Conservation (phyloP, 2,329 filamentous ascomycete genomes). For the Ophiocordyceps unilateralis region DNA sequence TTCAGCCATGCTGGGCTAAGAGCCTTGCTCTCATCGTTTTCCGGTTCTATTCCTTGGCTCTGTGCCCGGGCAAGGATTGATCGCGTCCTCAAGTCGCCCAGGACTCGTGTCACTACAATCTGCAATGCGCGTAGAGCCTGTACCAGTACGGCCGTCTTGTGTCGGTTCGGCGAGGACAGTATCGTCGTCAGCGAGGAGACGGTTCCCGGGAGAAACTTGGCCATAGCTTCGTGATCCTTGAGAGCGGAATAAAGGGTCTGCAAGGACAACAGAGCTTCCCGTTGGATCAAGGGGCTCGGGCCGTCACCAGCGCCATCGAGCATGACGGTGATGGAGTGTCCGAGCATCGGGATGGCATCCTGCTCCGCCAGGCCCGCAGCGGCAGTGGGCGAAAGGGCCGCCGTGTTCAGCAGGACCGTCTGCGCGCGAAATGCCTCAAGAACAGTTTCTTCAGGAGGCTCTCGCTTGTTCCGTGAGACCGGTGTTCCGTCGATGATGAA, state of each 20-base stretch:
- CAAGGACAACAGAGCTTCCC: slow-evolving; percentile 50
- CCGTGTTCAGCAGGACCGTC: slow-evolving; percentile 42
- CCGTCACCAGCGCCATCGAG: slow-evolving; percentile 56
- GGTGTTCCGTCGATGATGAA: slow-evolving; percentile 63
- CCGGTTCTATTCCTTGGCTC: slow-evolving; percentile 8
- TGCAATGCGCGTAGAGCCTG: slow-evolving; percentile 41
- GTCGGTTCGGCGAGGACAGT: slow-evolving; percentile 47
- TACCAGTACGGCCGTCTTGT: slow-evolving; percentile 42
- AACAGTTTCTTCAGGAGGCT: slow-evolving; percentile 55
- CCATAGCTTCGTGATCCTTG: slow-evolving; percentile 55
- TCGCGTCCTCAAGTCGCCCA: slow-evolving; percentile 40
- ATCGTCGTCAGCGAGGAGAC: slow-evolving; percentile 67
- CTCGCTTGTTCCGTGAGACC: slow-evolving; percentile 24
- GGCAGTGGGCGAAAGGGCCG: slow-evolving; percentile 31
- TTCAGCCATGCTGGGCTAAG: slow-evolving; percentile 51
- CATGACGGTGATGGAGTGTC: slow-evolving; percentile 66
- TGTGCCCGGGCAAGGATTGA: slow-evolving; percentile 21
- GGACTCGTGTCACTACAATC: slow-evolving; percentile 32
- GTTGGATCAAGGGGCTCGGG: slow-evolving; percentile 48
- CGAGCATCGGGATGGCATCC: slow-evolving; percentile 57
- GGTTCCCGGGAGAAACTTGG: slow-evolving; percentile 75
- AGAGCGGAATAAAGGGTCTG: slow-evolving; percentile 44
- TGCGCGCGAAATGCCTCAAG: slow-evolving; percentile 56
- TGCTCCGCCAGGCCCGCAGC: slow-evolving; percentile 33
- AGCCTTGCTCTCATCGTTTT: slow-evolving; percentile 15